phyloP scores from a whole-genome alignment of 2,329 filamentous ascomycete species.

The Phyllosticta citribraziliensis region DNA sequence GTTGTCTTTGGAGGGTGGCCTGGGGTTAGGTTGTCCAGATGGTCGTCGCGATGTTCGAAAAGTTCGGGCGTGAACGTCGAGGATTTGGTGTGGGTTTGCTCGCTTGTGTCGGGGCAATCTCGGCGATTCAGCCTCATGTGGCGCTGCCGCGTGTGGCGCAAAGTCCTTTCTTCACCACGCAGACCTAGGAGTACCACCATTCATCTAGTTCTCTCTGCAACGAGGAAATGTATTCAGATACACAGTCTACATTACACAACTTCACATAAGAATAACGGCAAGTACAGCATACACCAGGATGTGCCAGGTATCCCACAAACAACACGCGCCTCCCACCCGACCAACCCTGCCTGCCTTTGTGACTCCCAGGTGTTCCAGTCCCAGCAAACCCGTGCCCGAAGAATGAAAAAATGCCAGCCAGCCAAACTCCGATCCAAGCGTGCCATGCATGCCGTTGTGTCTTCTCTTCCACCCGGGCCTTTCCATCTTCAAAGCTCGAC shows the following conservation, averaged over 20 bases:
- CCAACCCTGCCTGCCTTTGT: not conserved
- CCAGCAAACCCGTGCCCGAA: not conserved
- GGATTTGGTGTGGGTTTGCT: slow-evolving; percentile 8
- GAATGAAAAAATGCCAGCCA: not conserved
- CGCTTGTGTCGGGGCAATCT: slow-evolving; percentile 3
- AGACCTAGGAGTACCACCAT: too few relatives aligned
- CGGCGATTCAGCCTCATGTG: not conserved
- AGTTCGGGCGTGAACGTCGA: not conserved
- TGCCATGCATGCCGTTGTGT: not conserved
- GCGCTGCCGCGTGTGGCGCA: not conserved
- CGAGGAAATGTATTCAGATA: not conserved
- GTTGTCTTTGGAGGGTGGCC: slow-evolving; percentile 3
- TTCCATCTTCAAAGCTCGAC: not conserved
- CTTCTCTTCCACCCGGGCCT: not conserved
- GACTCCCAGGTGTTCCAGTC: not conserved
- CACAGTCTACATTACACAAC: not conserved
- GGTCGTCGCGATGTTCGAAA: slow-evolving; percentile 8
- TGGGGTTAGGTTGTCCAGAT: slow-evolving; percentile 3
- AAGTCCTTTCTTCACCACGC: too few relatives aligned
- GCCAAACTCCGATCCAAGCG: not conserved
- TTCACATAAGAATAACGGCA: not conserved
- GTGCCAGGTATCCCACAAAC: not conserved
- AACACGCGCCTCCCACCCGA: not conserved
- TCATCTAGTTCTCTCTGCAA: not conserved
- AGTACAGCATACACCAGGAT: not conserved